Conservation (phyloP, 371 early-diverging fungal species). For the Apophysomyces ossiformis region DNA sequence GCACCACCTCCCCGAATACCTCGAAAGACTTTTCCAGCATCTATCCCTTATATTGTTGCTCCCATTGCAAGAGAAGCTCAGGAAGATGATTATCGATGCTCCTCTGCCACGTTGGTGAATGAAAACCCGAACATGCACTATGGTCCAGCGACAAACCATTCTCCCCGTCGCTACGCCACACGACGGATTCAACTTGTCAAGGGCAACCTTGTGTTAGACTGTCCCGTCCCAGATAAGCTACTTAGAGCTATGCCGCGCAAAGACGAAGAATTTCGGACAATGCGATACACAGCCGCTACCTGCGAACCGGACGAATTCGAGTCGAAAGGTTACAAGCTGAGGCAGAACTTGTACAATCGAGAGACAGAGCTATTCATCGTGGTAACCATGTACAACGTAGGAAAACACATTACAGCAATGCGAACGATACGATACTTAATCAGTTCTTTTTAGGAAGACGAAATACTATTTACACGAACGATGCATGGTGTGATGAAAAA, state of each 20-base stretch:
- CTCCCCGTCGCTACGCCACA: slow-evolving; percentile 34
- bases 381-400: slow-evolving; percentile 60
- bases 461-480: slow-evolving; percentile 70
- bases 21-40: not conserved
- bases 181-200: slow-evolving; percentile 61
- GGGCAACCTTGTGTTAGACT: slow-evolving; percentile 76
- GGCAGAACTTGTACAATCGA: slow-evolving; percentile 77
- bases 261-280: slow-evolving; percentile 70
- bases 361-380: slow-evolving; percentile 90
- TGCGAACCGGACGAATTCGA: slow-evolving; percentile 87
- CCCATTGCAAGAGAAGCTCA: not conserved
- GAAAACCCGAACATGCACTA: slow-evolving; percentile 29
- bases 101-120: slow-evolving; percentile 17
- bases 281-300: slow-evolving; percentile 85
- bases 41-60: not conserved
- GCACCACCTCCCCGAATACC: slow-evolving; percentile 5
- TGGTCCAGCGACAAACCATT: slow-evolving; percentile 47
- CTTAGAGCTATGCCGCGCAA: slow-evolving; percentile 57
- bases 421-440: not conserved
- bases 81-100: slow-evolving; percentile 10
- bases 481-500: slow-evolving; percentile 83
- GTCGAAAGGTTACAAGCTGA: slow-evolving; percentile 72
- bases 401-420: not conserved
- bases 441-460: slow-evolving; percentile 55
- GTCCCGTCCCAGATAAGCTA: slow-evolving; percentile 69